Evolutionary conservation across 176 grass and related monocot genomes (phyloP).

Genomic region (Ampelocalamus luodianensis): DNA sequence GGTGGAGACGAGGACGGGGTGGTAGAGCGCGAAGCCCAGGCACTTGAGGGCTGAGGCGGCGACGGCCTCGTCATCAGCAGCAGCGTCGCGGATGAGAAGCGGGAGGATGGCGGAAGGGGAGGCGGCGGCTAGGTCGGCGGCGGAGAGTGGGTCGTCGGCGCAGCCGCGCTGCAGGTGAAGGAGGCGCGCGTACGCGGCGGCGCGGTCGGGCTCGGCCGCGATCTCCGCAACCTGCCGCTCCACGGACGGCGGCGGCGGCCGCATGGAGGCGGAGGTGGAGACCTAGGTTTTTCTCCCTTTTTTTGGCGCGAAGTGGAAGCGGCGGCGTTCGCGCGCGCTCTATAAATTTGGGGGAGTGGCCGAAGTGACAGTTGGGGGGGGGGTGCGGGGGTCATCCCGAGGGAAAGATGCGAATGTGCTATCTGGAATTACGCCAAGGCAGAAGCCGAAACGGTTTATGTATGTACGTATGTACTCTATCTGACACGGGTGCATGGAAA

Average conservation of each 20-base stretch:
- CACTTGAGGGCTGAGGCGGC: slow-evolving; percentile 69
- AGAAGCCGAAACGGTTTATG: no score
- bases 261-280: not conserved
- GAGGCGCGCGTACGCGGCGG: slow-evolving; percentile 53
- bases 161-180: slow-evolving; percentile 62
- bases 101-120: slow-evolving; percentile 52
- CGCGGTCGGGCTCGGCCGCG: slow-evolving; percentile 50
- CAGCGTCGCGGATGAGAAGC: slow-evolving; percentile 55
- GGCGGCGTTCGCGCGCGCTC: slow-evolving; percentile 28
- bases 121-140: slow-evolving; percentile 57
- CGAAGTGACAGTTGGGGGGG: not conserved
- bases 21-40: slow-evolving; percentile 84
- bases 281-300: slow-evolving; percentile 43
- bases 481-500: no score
- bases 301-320: slow-evolving; percentile 48
- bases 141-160: slow-evolving; percentile 57
- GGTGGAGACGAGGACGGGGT: slow-evolving; percentile 64
- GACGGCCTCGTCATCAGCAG: slow-evolving; percentile 48
- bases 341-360: not conserved
- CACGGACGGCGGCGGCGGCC: slow-evolving; percentile 44
- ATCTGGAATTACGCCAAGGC: no score
- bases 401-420: no score
- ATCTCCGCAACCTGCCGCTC: slow-evolving; percentile 57
- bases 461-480: no score
- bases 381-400: no score